These are phyloP conservation scores for Pisolithus thermaeus DNA, from an alignment of 1,284 basidiomycete species.

Conservation along the genomic window DNA sequence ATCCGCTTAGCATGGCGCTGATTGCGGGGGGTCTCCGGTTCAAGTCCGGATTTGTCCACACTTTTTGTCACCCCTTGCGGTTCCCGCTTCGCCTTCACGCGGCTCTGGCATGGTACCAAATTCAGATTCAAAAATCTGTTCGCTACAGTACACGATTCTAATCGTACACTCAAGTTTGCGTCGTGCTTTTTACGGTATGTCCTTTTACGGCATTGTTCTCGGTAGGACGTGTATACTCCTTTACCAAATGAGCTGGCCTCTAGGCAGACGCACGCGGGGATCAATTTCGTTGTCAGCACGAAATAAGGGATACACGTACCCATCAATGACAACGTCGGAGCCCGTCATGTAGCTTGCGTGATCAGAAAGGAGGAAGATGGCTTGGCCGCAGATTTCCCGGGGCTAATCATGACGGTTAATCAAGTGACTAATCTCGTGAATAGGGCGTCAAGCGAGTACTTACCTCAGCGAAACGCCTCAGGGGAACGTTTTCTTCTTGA, in stretches of 20 bases:
- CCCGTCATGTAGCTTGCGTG: too few species aligned
- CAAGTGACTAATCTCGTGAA: not conserved
- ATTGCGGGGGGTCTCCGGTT: constrained; percentile 31
- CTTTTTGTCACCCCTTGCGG: not conserved
- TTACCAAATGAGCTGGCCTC: constrained; percentile 35
- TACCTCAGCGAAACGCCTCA: constrained; percentile 38
- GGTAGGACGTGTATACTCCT: constrained; percentile 3
- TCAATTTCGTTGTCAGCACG: too few species aligned
- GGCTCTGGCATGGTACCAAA: not conserved
- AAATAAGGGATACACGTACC: constrained; percentile 23
- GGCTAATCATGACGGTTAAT: constrained; percentile 22
- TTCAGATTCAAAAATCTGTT: too few species aligned
- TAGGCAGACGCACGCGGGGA: constrained; percentile 7
- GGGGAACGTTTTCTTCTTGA: constrained; percentile 33
- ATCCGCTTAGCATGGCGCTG: constrained; percentile 31
- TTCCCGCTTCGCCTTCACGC: not conserved
- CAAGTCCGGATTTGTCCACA: constrained; percentile 30
- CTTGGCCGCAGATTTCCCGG: constrained; percentile 30
- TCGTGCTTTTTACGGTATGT: not conserved
- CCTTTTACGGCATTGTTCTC: not conserved
- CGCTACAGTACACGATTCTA: not conserved
- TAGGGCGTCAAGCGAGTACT: not conserved
- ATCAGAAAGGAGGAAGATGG: too few species aligned
- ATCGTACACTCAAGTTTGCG: not conserved
- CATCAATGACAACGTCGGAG: constrained; percentile 26